Conservation (phyloP, 2,329 filamentous ascomycete genomes). For the Xylariaceae sp. region DNA sequence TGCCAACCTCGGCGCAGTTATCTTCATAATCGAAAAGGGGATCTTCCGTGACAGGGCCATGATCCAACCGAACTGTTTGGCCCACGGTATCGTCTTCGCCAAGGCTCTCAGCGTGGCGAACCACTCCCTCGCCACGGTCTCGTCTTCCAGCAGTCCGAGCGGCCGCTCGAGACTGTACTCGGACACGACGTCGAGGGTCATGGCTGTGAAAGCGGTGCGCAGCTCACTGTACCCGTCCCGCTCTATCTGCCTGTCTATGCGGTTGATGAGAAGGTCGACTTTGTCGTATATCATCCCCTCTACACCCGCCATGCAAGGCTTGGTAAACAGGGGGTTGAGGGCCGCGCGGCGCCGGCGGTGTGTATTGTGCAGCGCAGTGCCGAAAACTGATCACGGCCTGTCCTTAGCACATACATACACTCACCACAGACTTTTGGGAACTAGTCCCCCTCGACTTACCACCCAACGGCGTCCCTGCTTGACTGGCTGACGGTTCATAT, state of each 20-base stretch:
- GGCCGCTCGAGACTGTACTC: slow-evolving; percentile 11
- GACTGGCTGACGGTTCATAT: slow-evolving; percentile 11
- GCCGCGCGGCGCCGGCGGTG: slow-evolving; percentile 12
- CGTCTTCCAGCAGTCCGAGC: slow-evolving; percentile 10
- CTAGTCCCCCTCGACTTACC: no score
- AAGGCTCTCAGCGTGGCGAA: slow-evolving; percentile 5
- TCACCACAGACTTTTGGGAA: no score
- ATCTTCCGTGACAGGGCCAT: slow-evolving; percentile 12
- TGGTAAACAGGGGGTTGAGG: slow-evolving; percentile 14
- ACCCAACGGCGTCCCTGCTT: slow-evolving; percentile 11
- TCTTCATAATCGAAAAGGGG: slow-evolving; percentile 5
- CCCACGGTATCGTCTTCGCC: slow-evolving; percentile 7
- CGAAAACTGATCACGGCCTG: slow-evolving; percentile 8
- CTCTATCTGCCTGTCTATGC: slow-evolving; percentile 8
- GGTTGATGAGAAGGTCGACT: slow-evolving; percentile 5
- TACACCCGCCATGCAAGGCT: slow-evolving; percentile 2
- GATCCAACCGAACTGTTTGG: slow-evolving; percentile 15
- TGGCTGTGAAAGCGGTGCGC: slow-evolving; percentile 6
- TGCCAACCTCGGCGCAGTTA: slow-evolving; percentile 4
- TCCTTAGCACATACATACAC: neutral
- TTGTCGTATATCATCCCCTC: slow-evolving; percentile 15
- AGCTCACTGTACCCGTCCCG: slow-evolving; percentile 9
- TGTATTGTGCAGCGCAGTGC: slow-evolving; percentile 9
- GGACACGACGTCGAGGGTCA: slow-evolving; percentile 9
- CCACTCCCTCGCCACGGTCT: slow-evolving; percentile 8